These are phyloP conservation scores for Coemansia sp. DNA, from an alignment of 192 early-diverging fungal genomes.

Conservation along the genomic window DNA sequence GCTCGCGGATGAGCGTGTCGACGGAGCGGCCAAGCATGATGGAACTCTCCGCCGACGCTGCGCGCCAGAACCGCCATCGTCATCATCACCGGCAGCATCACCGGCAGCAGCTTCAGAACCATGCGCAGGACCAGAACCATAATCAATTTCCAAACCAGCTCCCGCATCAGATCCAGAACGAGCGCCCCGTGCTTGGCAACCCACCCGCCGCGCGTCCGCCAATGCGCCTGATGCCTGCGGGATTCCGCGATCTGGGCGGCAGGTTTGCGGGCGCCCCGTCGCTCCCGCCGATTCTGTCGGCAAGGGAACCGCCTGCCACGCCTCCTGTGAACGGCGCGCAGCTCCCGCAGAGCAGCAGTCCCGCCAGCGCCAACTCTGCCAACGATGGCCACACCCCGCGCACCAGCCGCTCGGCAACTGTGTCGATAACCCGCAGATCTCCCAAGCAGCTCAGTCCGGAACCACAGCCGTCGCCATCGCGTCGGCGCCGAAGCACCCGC, in stretches of 20 bases:
- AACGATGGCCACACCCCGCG: neutral
- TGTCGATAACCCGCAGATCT: neutral
- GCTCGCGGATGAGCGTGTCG: constrained; percentile 47
- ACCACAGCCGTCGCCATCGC: neutral
- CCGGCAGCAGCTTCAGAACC: neutral
- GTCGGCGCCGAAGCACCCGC: neutral
- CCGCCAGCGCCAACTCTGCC: neutral
- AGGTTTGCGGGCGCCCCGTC: neutral
- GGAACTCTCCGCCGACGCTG: constrained; percentile 19
- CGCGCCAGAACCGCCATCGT: neutral
- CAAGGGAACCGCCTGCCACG: constrained; percentile 1
- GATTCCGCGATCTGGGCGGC: neutral
- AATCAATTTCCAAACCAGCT: neutral
- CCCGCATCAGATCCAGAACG: neutral
- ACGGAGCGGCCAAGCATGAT: constrained; percentile 49
- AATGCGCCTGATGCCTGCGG: neutral
- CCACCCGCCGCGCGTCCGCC: neutral
- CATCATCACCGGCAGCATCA: neutral
- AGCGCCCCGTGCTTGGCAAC: neutral
- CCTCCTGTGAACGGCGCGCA: neutral
- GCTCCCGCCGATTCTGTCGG: neutral
- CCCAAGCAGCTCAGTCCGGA: neutral
- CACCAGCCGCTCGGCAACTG: neutral
- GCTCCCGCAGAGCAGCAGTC: neutral
- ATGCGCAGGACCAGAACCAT: neutral